Base-by-base conservation (phyloP, 805 yeast genomes). In the Nematodospora valgi region DNA sequence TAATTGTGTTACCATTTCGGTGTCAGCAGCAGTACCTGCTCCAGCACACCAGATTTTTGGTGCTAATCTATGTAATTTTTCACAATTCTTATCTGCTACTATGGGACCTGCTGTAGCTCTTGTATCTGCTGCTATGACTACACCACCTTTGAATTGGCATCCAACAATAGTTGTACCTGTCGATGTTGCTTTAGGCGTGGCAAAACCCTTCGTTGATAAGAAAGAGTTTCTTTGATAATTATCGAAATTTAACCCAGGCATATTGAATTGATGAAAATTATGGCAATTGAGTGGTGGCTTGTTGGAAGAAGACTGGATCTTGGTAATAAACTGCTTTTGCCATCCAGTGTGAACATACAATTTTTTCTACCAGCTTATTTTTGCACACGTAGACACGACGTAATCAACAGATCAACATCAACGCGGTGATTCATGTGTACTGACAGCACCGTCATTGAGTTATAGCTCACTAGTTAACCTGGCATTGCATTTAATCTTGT, bases 101-200 rank as follows among this genome's bases (percentile, higher is more conserved):
- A 93, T 87, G 39, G 82, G 82, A 10, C 98, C 98, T 23, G 93
- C 82, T 3, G 98, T 93, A 38, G 98, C 97, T 65, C 98, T 82
- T 14, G 98, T 93, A 70, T 93, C 98, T 7, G 98, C 98, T 9
- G 98, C 98, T 62, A 93, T 87, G 45, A 93, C 87, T 19, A 91
- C 98, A 50, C 98, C 98, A 42, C 87, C 91, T 35, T 85, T 70
- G 62, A 84, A 91, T 55, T 83, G 85, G 58, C 95, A 86, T 34
- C 98, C 98, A 16, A 93, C 98, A 68, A 93, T 93, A 0, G 98
- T 93, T n/a, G 98, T 93, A 69, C 98, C 98, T 1, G 98, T 93
- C 15, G 97, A 87, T 1, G 98, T 93, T 23, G 96, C 95, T 45
- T 72, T 82, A 35, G 98, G 97, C 23, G 78, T 68, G 3, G 81